Evolutionary conservation across 768 basidiomycete species (phyloP), one percentile per base, ranked within the genome.

Genomic region (Kwoniella bestiolae): DNA sequence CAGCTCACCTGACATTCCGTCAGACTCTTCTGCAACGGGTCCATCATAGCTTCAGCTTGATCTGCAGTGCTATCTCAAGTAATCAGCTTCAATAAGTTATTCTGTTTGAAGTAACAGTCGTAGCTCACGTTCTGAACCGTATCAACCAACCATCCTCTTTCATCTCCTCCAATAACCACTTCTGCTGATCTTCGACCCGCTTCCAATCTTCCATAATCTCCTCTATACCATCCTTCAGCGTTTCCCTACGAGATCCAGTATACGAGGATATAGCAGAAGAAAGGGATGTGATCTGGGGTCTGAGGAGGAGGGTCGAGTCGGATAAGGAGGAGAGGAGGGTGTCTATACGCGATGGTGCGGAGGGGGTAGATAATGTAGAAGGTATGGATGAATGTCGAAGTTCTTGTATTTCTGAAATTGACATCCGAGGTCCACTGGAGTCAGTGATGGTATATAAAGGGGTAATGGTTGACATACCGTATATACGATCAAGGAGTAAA

Each of bases 31-130:
- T 97, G 92, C 71, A 99, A 82, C 75, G 91, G 91, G 29, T 87
- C 87, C 92, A 98, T 95, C 95, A 98, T 96, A 26, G 92, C 92
- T 78, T 94, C 92, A 46, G 95, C 94, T 80, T 97, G 94, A 75
- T 94, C 90, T 3, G 76, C 76, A 0, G 46, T 92, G 89, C 63
- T 5, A 32, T 29, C 6, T 3, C 3, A 16, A 41, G 14, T n/a
- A 3, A 52, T 34, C 6, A 26, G 25, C n/a, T 34, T 49, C 38
- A 32, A 21, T 38, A 56, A 26, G 21, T 25, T 14, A 11, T 50
- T 45, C 31, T 35, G 31, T 18, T 18, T 11, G n/a, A 12, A n/a
- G 26, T 50, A 23, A 16, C 3, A 3, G 3, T 47, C 25, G 49
- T 5, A n/a, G 69, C 78, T 67, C 41, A 76, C 70, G 91, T 94